Evolutionary conservation across 2,329 filamentous ascomycete species (phyloP), one percentile per base, ranked within the genome.

Genomic region (Fusarium gaditjirri): DNA sequence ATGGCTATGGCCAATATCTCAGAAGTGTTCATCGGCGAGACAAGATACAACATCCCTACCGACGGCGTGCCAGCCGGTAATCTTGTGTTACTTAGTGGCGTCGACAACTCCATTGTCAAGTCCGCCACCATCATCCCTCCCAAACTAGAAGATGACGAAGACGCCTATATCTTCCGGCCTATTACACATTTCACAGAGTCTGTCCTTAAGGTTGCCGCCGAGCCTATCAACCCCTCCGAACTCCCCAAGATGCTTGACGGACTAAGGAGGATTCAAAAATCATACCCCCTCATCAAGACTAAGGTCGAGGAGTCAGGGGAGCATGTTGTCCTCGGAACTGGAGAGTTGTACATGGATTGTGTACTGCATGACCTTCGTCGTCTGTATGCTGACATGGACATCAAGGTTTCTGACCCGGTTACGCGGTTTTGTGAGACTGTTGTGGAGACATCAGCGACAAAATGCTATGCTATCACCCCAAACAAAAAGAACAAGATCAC

Each of bases 401-500:
- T 99, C 83, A 98, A 98, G 83, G 94, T 99, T 53, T 99, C 96
- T 1, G 96, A 99, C 80, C 96, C 96, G 2, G 95, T 99, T 46
- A 98, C 96, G 21, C 89, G 96, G 52, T 99, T 99, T 86, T 98
- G 94, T 83, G 96, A 99, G 84, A 99, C 96, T 1, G 95, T 98
- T 31, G 94, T 97, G 41, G 96, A 99, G 81, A 97, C 96, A 74
- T 98, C 94, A 23, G 95, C 95, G 25, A 98, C 97, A 66, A 98
- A 98, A 83, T 99, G 96, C 84, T 99, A 98, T 81, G 95, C 96
- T 27, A 91, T 97, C 75, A 98, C 96, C 5, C 96, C 96, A 5
- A 99, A 99, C 85, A 99, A 99, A 85, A 98, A 98, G 86, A 99
- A 99, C 85, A 97, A 97, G 82, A 93, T 99, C 77, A 98, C 96